Evolutionary conservation across 2,329 filamentous ascomycete species (phyloP).

Genomic region (Hypoxylon sp.): DNA sequence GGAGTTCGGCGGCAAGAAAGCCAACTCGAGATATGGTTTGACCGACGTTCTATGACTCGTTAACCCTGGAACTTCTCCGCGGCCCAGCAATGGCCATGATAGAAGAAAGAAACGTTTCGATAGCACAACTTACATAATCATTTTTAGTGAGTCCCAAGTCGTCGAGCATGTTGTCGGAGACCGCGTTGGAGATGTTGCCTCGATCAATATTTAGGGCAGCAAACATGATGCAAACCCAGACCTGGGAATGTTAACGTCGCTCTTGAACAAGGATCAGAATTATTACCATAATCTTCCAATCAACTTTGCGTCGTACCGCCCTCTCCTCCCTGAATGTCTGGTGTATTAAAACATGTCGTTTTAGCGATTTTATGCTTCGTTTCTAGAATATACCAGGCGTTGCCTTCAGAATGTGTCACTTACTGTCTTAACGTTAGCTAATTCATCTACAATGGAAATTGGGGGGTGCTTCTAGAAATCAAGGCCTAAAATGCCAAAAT

Average conservation of each 20-base stretch:
- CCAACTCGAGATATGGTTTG: conserved; percentile 53
- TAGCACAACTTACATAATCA: conserved; percentile 51
- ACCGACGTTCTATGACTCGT: conserved; percentile 49
- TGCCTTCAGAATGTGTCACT: not conserved
- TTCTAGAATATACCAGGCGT: not conserved
- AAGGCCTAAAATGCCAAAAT: not conserved
- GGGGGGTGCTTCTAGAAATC: not conserved
- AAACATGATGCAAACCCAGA: conserved; percentile 53
- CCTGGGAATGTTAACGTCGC: conserved; percentile 39
- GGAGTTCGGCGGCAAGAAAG: conserved; percentile 42
- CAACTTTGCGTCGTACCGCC: conserved; percentile 54
- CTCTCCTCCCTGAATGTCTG: conserved; percentile 56
- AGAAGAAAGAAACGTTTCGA: not conserved
- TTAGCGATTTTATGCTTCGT: not conserved
- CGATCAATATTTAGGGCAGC: conserved; percentile 47
- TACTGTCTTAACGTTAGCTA: not conserved
- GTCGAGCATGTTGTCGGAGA: conserved; percentile 56
- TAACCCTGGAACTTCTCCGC: conserved; percentile 1
- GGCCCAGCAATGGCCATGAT: too few relatives aligned
- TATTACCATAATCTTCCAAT: conserved; percentile 58
- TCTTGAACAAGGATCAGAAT: not conserved
- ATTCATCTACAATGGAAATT: not conserved
- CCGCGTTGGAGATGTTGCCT: conserved; percentile 52
- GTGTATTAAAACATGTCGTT: not conserved
- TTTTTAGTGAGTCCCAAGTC: conserved; percentile 48